These are phyloP conservation scores for Phoma sp. DNA, from an alignment of 2,329 filamentous ascomycete genomes.

Conservation along the genomic window DNA sequence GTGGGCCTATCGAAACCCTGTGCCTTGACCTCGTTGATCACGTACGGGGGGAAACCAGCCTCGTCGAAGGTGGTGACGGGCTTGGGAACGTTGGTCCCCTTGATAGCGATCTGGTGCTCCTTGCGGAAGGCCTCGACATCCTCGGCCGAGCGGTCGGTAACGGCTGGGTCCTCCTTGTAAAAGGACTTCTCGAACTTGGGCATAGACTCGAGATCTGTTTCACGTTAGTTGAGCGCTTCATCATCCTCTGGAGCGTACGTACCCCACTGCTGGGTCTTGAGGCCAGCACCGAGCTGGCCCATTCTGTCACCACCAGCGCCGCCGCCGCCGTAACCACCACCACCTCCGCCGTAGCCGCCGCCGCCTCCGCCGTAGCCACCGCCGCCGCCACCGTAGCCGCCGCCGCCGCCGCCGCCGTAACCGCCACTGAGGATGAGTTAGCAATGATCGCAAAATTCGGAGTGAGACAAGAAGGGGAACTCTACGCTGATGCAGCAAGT, in stretches of 20 bases:
- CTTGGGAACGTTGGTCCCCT: conserved; percentile 82
- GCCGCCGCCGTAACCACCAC: conserved; percentile 65
- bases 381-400: conserved; percentile 17
- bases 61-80: conserved; percentile 98
- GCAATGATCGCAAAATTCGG: conserved; percentile 12
- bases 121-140: conserved; percentile 90
- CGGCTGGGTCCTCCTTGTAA: conserved; percentile 92
- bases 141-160: conserved; percentile 72
- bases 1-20: conserved; percentile 95
- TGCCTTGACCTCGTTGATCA: conserved; percentile 98
- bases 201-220: conserved; percentile 73
- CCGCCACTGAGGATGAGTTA: conserved; percentile 43
- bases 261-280: conserved; percentile 92
- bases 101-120: conserved; percentile 82
- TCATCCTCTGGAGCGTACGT: conserved; percentile 51
- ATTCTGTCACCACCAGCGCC: conserved; percentile 82
- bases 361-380: conserved; percentile 6
- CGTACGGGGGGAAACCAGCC: conserved; percentile 94
- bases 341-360: conserved; percentile 57
- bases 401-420: conserved; percentile 34
- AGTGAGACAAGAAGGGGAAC: conserved; percentile 25
- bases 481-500: conserved; percentile 43
- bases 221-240: conserved; percentile 29
- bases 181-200: conserved; percentile 99
- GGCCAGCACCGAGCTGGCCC: conserved; percentile 83